Base-by-base conservation (phyloP, 1,284 basidiomycete genomes). In the Waitea zeae region DNA sequence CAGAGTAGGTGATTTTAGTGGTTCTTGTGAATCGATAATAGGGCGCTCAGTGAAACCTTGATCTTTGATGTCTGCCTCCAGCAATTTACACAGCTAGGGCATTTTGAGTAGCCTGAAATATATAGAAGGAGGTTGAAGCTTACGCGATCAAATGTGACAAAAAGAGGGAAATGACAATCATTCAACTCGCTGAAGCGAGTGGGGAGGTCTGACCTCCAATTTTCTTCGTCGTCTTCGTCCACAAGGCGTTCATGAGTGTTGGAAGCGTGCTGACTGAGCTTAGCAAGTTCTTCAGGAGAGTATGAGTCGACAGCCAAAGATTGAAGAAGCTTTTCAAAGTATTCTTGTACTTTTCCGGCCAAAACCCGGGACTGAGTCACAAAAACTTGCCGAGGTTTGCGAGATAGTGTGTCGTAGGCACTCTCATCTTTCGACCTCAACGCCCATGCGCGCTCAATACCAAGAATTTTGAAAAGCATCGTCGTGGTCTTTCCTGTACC, bases 401-500 rank as follows among this genome's bases (percentile, higher is more conserved):
- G 48, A n/a, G n/a, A n/a, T n/a, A n/a, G n/a, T n/a, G n/a, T n/a
- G n/a, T n/a, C n/a, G n/a, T n/a, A n/a, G n/a, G n/a, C n/a, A 7
- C 22, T 7, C n/a, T 7, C 22, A 26, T 26, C 7, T 26, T n/a
- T 26, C 22, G 22, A n/a, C n/a, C n/a, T 26, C 18, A 54, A 40
- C 29, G 62, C 52, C 50, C 61, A 70, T 1, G 60, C 54, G 7
- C 62, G 56, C 42, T 80, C 70, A 5, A 79, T 64, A 3, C 67
- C 63, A 3, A 80, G 53, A 64, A 80, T 80, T 51, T 77, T 78
- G 57, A 72, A 76, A 0, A 79, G 52, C 64, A 80, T 76, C 0
- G 74, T 77, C 0, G 76, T 79, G 0, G 76, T 82, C 62, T 82
- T 80, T 3, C 75, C 75, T 0, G 77, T 81, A 2, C 78, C 78